Evolutionary conservation across 805 yeast genomes (phyloP), one percentile per base, ranked within the genome.

Genomic region (Kluyveromyces aestuarii): DNA sequence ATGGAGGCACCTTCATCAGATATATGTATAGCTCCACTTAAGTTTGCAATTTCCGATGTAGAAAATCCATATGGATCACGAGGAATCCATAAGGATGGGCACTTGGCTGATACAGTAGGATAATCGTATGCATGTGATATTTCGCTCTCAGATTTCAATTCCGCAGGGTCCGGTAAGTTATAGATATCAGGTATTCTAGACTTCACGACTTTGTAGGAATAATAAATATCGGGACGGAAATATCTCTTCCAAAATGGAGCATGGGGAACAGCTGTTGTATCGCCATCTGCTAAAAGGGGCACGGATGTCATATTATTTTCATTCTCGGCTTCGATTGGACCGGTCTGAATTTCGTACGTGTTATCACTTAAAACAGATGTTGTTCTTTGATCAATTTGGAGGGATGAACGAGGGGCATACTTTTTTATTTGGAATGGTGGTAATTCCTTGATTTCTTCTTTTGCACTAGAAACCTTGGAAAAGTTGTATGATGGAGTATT

Each of bases 81-180:
- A n/a, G 97, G 95, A 59, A 91, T 79, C 99, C 99, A 91, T 18
- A 91, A 69, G n/a, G 73, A 72, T 1, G 96, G 95, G 56, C 86
- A 76, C 41, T 72, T 64, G 0, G 83, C 83, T 27, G 79, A 70
- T 16, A 83, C 81, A 7, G 83, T 86, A 2, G 97, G 97, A 60
- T 75, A 77, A 59, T 80, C 79, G 66, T 83, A 91, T 0, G 96
- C 93, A 52, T 77, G 80, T 45, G 76, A 72, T 19, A 53, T 48
- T 14, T 66, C 73, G 5, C 67, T 72, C 2, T 70, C 66, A 27
- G 56, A 58, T 5, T 51, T 50, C 18, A 56, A 55, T 25, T 69
- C 73, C n/a, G 74, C 71, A 18, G 76, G 77, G 37, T 69, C 71
- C 10, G 70, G 68, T 50, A 74, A 76, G 53, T 74, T 71, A 63